Evolutionary conservation across 129 eudicot species (phyloP).

Genomic region (Artemisia annua): DNA sequence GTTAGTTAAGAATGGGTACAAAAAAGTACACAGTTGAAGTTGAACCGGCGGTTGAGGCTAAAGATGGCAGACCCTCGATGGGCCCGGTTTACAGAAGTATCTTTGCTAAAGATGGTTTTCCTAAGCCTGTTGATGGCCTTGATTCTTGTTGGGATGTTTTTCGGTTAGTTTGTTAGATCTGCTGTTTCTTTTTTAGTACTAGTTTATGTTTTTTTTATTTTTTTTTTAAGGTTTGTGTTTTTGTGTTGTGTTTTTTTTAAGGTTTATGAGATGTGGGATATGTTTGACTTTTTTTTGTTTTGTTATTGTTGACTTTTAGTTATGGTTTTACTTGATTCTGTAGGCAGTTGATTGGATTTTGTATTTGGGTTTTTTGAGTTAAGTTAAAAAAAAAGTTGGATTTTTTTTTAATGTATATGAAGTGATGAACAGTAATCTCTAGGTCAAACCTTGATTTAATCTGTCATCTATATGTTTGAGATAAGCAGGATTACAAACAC

Average conservation of each 20-base stretch:
- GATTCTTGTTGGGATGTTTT: constrained; percentile 89
- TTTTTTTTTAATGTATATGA: too few relatives aligned
- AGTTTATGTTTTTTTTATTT: background rate
- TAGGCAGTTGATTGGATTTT: constrained; percentile 3
- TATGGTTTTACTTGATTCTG: background rate
- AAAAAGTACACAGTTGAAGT: constrained; percentile 58
- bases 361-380: constrained; percentile 7
- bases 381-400: too few relatives aligned
- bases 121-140: constrained; percentile 54
- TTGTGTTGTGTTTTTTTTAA: too few relatives aligned
- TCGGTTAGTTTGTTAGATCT: constrained; percentile 60
- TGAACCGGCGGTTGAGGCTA: constrained; percentile 68
- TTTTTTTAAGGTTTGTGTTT: background rate
- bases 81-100: constrained; percentile 81
- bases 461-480: too few relatives aligned
- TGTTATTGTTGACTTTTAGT: background rate
- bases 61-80: constrained; percentile 63
- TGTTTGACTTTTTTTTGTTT: constrained; percentile 28
- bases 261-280: background rate
- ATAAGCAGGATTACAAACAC: too few relatives aligned
- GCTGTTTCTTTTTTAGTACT: background rate
- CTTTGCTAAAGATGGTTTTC: constrained; percentile 73
- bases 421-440: constrained; percentile 21
- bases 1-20: background rate
- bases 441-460: constrained; percentile 25